phyloP scores from a whole-genome alignment of 352 stramenopile genomes.

The Peronospora destructor region DNA sequence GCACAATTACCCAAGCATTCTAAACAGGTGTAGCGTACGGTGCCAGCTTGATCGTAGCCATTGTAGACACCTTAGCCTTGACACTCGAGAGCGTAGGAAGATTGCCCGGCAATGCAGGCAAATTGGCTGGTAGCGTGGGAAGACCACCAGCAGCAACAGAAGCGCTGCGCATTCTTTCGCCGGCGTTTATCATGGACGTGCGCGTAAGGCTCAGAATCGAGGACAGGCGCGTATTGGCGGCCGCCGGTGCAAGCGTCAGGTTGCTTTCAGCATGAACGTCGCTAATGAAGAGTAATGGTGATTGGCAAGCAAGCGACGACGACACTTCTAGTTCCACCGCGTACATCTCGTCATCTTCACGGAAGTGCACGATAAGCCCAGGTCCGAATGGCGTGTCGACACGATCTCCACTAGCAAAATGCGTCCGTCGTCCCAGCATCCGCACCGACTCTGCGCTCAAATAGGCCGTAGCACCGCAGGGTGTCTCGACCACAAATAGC shows the following conservation, averaged over 20 bases:
- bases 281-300: constrained; percentile 41
- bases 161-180: constrained; percentile 51
- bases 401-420: constrained; percentile 42
- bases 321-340: constrained; percentile 41
- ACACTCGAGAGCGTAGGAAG: constrained; percentile 64
- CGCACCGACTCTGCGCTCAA: constrained; percentile 44
- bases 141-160: constrained; percentile 46
- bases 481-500: constrained; percentile 51
- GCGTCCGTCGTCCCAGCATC: constrained; percentile 42
- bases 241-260: constrained; percentile 24
- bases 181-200: constrained; percentile 61
- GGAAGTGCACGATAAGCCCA: constrained; percentile 40
- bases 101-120: constrained; percentile 29
- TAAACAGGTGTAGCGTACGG: constrained; percentile 30
- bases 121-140: constrained; percentile 34
- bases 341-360: constrained; percentile 52
- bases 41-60: constrained; percentile 62
- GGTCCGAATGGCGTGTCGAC: constrained; percentile 50
- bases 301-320: constrained; percentile 16
- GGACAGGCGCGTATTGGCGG: constrained; percentile 48
- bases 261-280: constrained; percentile 40
- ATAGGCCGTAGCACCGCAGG: constrained; percentile 39
- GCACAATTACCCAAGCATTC: not conserved
- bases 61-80: constrained; percentile 59
- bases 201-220: constrained; percentile 68